Evolutionary conservation across 202 grass and related monocot species (phyloP), one percentile per base, ranked within the genome.

Genomic region (Panicum virgatum): DNA sequence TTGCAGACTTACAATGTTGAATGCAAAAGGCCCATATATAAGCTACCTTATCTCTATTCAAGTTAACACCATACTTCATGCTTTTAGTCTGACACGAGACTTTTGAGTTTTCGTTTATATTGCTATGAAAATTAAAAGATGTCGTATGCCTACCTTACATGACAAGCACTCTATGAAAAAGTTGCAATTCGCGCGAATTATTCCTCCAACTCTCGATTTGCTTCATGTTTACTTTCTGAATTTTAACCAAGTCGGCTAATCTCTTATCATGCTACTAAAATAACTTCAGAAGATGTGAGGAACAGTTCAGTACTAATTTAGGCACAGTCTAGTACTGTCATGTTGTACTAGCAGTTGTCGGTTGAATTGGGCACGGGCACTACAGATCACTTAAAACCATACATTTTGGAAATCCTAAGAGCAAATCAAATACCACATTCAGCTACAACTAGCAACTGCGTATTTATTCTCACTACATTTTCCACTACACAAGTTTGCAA

Each of bases 381-480:
- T 34, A 20, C 12, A 76, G 5, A 56, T 25, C 60, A 36, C 46
- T 5, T 44, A 1, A 30, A 73, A 44, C 14, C 25, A 79, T 34
- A 26, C 23, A 20, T 85, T 79, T 56, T 23, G 16, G 37, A 51
- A 42, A 39, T 62, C 56, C 19, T 20, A 42, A 34, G 36, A 11
- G 8, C 45, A 63, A 34, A 26, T 32, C 13, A 46, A 0, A 22
- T 7, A 53, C 12, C 45, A 46, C 63, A 77, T 15, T 19, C 60
- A 51, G 26, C 19, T 23, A 1, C 37, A 62, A 45, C 1, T 11
- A 34, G 4, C 9, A 9, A 72, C 9, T 57, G 5, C 69, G 64
- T 37, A 70, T 62, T 84, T 68, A 62, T 80, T 75, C 6, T 63
- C 51, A 44, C 25, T 36, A 30, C 16, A 39, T 16, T 87, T 76